A percentile compares a stretch with the other conserved stretches of the same genome.
Evolutionary conservation across 805 yeast species (phyloP).

Genomic region (Candida awuae): DNA sequence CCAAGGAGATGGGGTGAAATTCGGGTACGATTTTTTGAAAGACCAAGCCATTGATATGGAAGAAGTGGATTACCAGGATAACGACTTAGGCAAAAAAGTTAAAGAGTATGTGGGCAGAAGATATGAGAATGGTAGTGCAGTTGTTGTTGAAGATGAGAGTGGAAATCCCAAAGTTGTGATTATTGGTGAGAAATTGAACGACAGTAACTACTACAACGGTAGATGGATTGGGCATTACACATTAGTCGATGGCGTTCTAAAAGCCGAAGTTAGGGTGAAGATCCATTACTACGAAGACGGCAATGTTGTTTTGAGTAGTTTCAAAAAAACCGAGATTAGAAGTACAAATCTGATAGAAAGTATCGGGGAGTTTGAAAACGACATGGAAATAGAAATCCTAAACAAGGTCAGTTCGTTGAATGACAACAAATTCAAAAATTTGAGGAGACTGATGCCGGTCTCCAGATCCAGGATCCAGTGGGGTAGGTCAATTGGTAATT

Average conservation of each 20-base stretch:
- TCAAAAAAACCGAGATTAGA: constrained; percentile 3
- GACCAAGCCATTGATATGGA: constrained; percentile 48
- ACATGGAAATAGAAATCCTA: constrained; percentile 51
- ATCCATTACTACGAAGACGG: constrained; percentile 96
- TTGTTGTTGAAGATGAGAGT: constrained; percentile 24
- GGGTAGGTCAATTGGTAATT: constrained; percentile 90
- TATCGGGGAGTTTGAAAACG: constrained; percentile 51
- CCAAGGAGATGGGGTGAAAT: constrained; percentile 43
- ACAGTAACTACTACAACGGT: constrained; percentile 81
- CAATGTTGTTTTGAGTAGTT: constrained; percentile 62
- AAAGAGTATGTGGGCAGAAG: constrained; percentile 52
- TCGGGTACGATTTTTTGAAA: constrained; percentile 51
- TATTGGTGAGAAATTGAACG: constrained; percentile 64
- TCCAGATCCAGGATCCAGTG: constrained; percentile 88
- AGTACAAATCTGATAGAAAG: constrained; percentile 29
- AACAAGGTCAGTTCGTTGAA: constrained; percentile 62
- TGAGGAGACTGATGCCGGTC: constrained; percentile 87
- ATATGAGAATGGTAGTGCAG: constrained; percentile 36
- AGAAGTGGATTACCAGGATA: constrained; percentile 12
- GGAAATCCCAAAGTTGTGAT: constrained; percentile 39
- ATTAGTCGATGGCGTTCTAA: constrained; percentile 33
- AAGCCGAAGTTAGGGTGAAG: constrained; percentile 56
- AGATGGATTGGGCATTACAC: constrained; percentile 82
- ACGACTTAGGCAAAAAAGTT: constrained; percentile 25
- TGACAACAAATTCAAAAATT: constrained; percentile 70